phyloP scores from a whole-genome alignment of 2,329 filamentous ascomycete genomes.

The Ophiosphaerella narmari region DNA sequence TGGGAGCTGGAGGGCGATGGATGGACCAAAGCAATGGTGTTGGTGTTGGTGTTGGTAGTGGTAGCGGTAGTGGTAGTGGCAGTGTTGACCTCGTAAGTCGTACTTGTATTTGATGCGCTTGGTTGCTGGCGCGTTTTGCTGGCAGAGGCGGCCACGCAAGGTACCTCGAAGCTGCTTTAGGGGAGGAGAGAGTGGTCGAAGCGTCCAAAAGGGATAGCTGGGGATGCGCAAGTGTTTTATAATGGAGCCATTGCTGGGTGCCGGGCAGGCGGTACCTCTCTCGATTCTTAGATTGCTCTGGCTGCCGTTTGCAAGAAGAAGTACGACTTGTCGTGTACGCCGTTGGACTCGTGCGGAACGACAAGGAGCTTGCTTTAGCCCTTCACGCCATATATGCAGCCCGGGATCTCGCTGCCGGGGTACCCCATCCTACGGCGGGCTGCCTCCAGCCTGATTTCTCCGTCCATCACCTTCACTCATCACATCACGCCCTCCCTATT shows the following conservation, averaged over 20 bases:
- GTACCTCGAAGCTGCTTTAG: constrained; percentile 6
- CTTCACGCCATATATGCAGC: no score
- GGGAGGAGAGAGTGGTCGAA: constrained; percentile 26
- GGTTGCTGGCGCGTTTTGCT: no score
- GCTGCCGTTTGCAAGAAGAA: constrained; percentile 48
- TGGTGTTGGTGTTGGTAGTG: not conserved
- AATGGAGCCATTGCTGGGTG: constrained; percentile 40
- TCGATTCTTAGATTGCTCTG: constrained; percentile 48
- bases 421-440: no score
- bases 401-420: no score
- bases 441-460: no score
- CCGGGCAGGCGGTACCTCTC: constrained; percentile 43
- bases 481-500: constrained; percentile 19
- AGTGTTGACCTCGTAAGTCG: no score
- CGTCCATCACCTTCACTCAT: not conserved
- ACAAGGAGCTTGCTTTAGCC: no score
- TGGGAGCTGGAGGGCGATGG: constrained; percentile 6
- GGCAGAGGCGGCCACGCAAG: constrained; percentile 6
- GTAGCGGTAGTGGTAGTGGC: not conserved
- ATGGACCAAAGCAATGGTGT: no score
- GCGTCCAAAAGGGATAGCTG: constrained; percentile 36
- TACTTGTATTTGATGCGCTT: no score
- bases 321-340: constrained; percentile 44
- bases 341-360: constrained; percentile 27
- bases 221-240: constrained; percentile 46